Evolutionary conservation across 2,329 filamentous ascomycete genomes (phyloP), one percentile per base, ranked within the genome.

Genomic region (Aspergillus sp.): DNA sequence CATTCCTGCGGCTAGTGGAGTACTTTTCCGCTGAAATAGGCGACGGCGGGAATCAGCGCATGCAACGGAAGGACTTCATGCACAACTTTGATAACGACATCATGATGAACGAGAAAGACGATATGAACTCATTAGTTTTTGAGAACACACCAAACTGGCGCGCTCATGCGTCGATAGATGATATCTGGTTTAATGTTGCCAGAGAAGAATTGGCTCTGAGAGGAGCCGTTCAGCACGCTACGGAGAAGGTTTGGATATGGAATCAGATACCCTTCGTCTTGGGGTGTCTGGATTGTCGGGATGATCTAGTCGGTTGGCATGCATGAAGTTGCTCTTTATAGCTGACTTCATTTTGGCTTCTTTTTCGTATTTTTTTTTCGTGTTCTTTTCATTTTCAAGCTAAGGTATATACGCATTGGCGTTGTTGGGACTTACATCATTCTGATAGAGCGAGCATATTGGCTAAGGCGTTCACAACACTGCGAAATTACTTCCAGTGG

Each of bases 11-110:
- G 3, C 62, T 69, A 5, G 62, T 67, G 30, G 67, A 71, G 45
- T 71, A 64, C 45, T 69, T 71, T 53, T 69, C 68, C 2, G 68
- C 68, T 0, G 68, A 71, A 46, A 70, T 71, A 30, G 68, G 68
- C 4, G 65, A 69, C 33, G 67, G 68, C 4, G 61, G 63, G 29
- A 69, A 60, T 45, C 67, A 68, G 48, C 62, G 67, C 26, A 53
- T 60, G 48, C 65, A 70, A 49, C 63, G 68, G 28, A 71, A 63
- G 51, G 64, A 68, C 30, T 71, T 71, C 48, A 71, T 71, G 68
- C 57, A 61, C 41, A 71, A 69, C 41, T 71, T 71, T 46, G 59
- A 69, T 43, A 55, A 59, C n/a, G 68, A 71, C 47, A 64, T 64
- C 52, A 64, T 55, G 38, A 49, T 51, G 29, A 59, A 66, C 47